Base-by-base conservation (phyloP, 495 filamentous ascomycete genomes). In the Diplogelasinospora grovesii region DNA sequence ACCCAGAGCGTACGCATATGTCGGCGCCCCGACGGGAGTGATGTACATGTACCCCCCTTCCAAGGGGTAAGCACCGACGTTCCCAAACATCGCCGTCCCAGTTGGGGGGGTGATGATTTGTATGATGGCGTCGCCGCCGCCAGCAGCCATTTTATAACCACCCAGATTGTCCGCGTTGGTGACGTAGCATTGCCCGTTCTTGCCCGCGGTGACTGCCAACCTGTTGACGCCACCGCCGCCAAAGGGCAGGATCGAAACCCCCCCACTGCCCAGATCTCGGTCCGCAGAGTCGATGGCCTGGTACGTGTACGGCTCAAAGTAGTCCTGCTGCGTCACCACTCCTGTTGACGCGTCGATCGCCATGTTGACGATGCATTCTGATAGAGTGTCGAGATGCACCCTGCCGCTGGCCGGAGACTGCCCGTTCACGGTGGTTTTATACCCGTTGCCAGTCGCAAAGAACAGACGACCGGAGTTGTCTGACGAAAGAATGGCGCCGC, bases 121-220 rank as follows among this genome's bases (percentile, higher is more conserved):
- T 44, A 42, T 60, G 67, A 46, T 58, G 46, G 21, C 48, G 48
- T 51, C 56, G 56, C 43, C 46, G 27, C 39, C 39, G 21, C 26
- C 40, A 14, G 33, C 11, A 14, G 25, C 39, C 46, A 40, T 34
- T 40, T 27, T 53, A 52, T 31, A 60, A 52, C 57, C 61, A 19
- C 64, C 64, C 1, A 68, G 43, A 16, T 67, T 65, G 36, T 68
- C 59, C 4, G 47, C 52, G 39, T 66, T 60, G n/a, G 62, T 37
- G 18, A 64, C 48, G 36, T 61, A 67, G 27, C 50, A 51, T 32
- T 63, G 52, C 23, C 65, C 59, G 29, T 56, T 60, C 43, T 64
- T 66, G 1, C 65, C 61, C 5, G 48, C 48, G 16, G 54, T 52
- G 8, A 60, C 50, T 8, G 48, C 61, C 20, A 68, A 36, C 23